Evolutionary conservation across 1,284 basidiomycete genomes (phyloP).

Genomic region (Pseudozyma sp.): DNA sequence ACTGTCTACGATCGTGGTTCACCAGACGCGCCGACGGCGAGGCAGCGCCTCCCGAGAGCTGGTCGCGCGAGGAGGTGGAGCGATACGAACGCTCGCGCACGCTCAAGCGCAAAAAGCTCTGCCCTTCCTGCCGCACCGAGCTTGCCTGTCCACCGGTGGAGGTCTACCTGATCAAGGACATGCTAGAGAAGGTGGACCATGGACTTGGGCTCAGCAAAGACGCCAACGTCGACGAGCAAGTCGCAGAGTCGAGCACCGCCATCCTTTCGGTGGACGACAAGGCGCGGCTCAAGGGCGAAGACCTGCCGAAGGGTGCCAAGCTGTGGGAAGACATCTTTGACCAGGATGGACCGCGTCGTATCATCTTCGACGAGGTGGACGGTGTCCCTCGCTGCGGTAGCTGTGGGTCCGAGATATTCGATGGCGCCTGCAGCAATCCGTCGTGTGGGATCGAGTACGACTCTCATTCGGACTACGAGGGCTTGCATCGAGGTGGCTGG

Average conservation of each 20-base stretch:
- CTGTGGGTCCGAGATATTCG: slow-evolving; percentile 61
- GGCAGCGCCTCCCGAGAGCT: slow-evolving; percentile 17
- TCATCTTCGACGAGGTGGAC: slow-evolving; percentile 62
- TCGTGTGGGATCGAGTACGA: slow-evolving; percentile 54
- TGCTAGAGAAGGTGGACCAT: slow-evolving; percentile 54
- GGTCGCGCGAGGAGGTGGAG: slow-evolving; percentile 17
- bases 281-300: slow-evolving; percentile 35
- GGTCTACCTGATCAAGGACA: slow-evolving; percentile 57
- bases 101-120: slow-evolving; percentile 59
- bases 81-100: slow-evolving; percentile 29
- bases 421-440: slow-evolving; percentile 55
- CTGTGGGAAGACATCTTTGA: slow-evolving; percentile 57
- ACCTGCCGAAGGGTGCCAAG: slow-evolving; percentile 40
- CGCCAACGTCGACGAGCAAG: slow-evolving; percentile 21
- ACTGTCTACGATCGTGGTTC: slow-evolving; percentile 64
- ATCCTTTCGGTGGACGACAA: slow-evolving; percentile 34
- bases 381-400: slow-evolving; percentile 59
- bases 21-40: slow-evolving; percentile 48
- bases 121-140: slow-evolving; percentile 62
- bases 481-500: slow-evolving; percentile 13
- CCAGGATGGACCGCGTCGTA: slow-evolving; percentile 29
- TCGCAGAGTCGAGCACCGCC: slow-evolving; percentile 30
- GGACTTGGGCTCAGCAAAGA: slow-evolving; percentile 27
- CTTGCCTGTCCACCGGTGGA: slow-evolving; percentile 59
- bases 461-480: slow-evolving; percentile 28